These are phyloP conservation scores for Sordariomycetes sp. DNA, from an alignment of 2,329 filamentous ascomycete genomes.

Conservation along the genomic window DNA sequence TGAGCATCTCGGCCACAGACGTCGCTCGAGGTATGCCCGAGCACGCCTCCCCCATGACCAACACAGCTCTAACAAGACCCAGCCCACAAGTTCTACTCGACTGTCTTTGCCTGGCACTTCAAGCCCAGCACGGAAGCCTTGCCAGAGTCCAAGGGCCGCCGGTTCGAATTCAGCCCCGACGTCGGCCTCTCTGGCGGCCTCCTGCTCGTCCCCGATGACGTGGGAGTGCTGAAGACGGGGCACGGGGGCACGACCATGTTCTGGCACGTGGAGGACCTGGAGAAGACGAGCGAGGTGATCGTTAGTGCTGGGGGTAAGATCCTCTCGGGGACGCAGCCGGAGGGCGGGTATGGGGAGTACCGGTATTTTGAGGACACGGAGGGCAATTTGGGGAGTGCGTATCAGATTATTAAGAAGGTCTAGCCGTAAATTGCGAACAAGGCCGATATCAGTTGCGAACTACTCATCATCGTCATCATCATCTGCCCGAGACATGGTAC, in stretches of 20 bases:
- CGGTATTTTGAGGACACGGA: slow-evolving; percentile 20
- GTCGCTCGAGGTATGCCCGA: slow-evolving; percentile 13
- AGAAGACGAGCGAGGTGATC: slow-evolving; percentile 12
- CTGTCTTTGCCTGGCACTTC: slow-evolving; percentile 16
- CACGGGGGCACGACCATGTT: slow-evolving; percentile 15
- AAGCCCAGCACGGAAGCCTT: slow-evolving; percentile 8
- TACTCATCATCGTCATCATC: no score
- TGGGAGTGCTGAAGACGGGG: slow-evolving; percentile 13
- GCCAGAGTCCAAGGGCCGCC: slow-evolving; percentile 9
- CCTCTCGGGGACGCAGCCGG: slow-evolving; percentile 15
- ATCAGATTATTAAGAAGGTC: slow-evolving; percentile 10
- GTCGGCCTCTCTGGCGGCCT: slow-evolving; percentile 17
- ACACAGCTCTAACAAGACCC: background rate
- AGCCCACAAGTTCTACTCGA: slow-evolving; percentile 17
- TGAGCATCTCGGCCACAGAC: slow-evolving; percentile 16
- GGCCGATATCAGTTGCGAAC: no score
- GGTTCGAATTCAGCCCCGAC: slow-evolving; percentile 18
- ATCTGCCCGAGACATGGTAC: no score
- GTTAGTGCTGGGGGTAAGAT: slow-evolving; percentile 18
- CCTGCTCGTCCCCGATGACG: slow-evolving; percentile 14
- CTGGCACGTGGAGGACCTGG: slow-evolving; percentile 20
- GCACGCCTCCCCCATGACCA: background rate
- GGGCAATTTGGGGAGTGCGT: slow-evolving; percentile 18
- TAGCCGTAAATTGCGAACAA: no score
- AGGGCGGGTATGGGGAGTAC: slow-evolving; percentile 15